Base-by-base conservation (phyloP, 108 stramenopile genomes). In the Skeletonema tropicum region DNA sequence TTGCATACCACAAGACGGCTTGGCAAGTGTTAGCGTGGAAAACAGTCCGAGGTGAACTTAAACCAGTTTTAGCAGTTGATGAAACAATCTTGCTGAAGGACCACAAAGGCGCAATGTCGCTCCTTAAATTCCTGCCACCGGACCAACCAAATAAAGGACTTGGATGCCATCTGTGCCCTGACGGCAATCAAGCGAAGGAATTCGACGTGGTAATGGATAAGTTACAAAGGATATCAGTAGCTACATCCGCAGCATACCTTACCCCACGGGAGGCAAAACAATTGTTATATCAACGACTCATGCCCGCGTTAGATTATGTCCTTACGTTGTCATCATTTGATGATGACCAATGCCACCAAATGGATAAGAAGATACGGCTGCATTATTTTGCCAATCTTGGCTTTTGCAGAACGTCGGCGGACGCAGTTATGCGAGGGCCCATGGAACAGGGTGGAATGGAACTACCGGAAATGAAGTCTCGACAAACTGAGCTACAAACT, bases 1-100 rank as follows among this genome's bases (percentile, higher is more conserved):
- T 66, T 38, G 65, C 74, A 12, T 58, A 35, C 7, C 74, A 75
- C 29, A 75, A 75, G 30, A 39, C 55, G 35, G 38, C 52, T n/a
- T 74, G 73, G 62, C 61, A 63, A 21, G 25, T 46, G 5, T 36
- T 72, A 23, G 26, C 66, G 1, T 19, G 17, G n/a, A 0, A 2
- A 46, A 10, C 17, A 48, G 41, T 30, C 0, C 9, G 45, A 14
- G 42, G 19, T 1, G 15, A n/a, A 23, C 48, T 26, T 23, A 12
- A 26, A 11, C 5, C 12, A 49, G 13, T 64, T 6, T 5, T 9
- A 1, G 17, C 15, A 13, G 59, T 19, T 39, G 52, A 52, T 8
- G 23, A 17, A 2, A 15, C 31, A 15, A 29, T 70, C 0, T 3
- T 70, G 9, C 31, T 33, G 12, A 32, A 33, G 1, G 55, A 48